Evolutionary conservation across 805 yeast species (phyloP).

Genomic region (Sugiyamaella marilandica): DNA sequence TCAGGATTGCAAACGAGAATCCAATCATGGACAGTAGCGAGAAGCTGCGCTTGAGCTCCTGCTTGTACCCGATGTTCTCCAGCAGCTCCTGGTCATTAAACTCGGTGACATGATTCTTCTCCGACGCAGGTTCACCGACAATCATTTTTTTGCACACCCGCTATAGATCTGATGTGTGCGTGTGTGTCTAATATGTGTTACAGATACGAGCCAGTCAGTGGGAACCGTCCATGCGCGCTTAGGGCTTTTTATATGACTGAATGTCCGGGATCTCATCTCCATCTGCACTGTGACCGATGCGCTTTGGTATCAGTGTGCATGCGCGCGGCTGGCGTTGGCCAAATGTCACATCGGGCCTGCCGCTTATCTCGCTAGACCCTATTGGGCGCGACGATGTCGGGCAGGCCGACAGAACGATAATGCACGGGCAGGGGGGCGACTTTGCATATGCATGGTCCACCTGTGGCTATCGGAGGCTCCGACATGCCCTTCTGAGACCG

Average conservation of each 20-base stretch:
- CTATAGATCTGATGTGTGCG: too few relatives aligned
- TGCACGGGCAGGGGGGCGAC: background rate
- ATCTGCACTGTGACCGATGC: background rate
- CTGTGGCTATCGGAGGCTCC: background rate
- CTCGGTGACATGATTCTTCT: background rate
- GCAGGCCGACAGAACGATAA: background rate
- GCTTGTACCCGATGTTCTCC: conserved; percentile 50
- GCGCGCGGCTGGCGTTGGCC: background rate
- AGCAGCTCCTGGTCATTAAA: conserved; percentile 16
- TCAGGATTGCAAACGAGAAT: conserved; percentile 60
- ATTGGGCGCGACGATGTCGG: background rate
- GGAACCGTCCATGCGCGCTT: too few relatives aligned
- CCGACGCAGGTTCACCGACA: background rate
- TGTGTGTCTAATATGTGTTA: too few relatives aligned
- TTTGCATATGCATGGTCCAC: background rate
- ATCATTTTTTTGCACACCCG: background rate
- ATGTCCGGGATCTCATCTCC: background rate
- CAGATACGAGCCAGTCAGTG: too few relatives aligned
- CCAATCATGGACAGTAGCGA: conserved; percentile 43
- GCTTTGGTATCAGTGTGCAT: background rate
- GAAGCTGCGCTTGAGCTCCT: conserved; percentile 57
- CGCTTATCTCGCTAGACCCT: background rate
- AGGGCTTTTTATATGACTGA: too few relatives aligned
- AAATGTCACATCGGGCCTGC: background rate
- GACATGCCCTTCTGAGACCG: background rate